These are phyloP conservation scores for Tritrichomonas musculus DNA, from an alignment of 208 protist genomes.

Conservation along the genomic window DNA sequence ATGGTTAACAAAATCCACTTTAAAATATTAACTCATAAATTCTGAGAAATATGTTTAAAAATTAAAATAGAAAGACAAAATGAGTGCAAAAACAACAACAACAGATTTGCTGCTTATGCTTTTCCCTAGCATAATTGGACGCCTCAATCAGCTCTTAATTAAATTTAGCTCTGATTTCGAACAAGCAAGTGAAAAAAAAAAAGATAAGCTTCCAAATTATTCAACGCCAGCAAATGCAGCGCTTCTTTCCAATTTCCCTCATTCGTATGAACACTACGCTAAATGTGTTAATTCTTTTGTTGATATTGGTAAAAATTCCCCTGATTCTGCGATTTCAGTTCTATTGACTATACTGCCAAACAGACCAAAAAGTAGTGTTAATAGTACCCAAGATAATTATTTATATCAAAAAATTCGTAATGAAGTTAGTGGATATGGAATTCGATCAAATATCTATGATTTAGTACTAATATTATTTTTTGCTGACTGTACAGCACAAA, in stretches of 20 bases:
- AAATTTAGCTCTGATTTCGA: neutral
- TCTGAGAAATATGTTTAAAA: no score
- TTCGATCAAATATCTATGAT: neutral
- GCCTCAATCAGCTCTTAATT: neutral
- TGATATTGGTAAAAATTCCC: neutral
- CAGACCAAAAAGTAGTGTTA: no score
- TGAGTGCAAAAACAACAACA: no score
- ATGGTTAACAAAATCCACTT: neutral
- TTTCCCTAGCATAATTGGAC: neutral
- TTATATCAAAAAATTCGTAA: neutral
- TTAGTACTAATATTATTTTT: neutral
- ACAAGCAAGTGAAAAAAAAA: neutral
- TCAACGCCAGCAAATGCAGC: neutral
- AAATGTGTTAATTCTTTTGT: conserved; percentile 21
- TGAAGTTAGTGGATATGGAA: neutral
- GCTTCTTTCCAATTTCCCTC: neutral
- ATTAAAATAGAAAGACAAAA: no score
- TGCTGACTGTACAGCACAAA: conserved; percentile 1
- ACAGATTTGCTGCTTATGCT: neutral
- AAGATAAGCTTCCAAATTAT: neutral
- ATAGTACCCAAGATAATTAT: neutral
- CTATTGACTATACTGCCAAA: neutral
- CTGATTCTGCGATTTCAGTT: neutral
- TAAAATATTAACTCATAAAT: no score
- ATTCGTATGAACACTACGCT: neutral